A percentile compares a stretch with the other conserved stretches of the same genome.
These are phyloP conservation scores for Lumnitzera racemosa DNA, from an alignment of 345 rosid species.

Conservation along the genomic window DNA sequence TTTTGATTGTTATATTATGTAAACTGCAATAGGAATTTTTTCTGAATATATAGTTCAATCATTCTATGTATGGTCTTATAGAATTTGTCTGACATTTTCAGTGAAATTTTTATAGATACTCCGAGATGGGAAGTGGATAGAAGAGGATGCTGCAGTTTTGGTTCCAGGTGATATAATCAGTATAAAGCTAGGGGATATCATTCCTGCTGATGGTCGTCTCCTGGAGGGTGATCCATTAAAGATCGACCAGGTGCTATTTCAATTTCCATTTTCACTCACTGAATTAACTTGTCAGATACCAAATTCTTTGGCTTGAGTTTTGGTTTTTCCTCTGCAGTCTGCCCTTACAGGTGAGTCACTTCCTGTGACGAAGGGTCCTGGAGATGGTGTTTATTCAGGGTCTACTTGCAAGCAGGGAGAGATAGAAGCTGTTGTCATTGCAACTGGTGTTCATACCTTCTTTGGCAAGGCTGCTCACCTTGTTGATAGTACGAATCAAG, in stretches of 20 bases:
- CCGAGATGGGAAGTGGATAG: slow-evolving; percentile 54
- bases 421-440: slow-evolving; percentile 87
- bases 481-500: slow-evolving; percentile 81
- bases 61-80: too few relatives aligned
- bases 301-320: neutral
- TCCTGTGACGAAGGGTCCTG: slow-evolving; percentile 79
- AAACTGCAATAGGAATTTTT: neutral
- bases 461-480: slow-evolving; percentile 93
- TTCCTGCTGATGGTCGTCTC: slow-evolving; percentile 71
- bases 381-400: slow-evolving; percentile 80
- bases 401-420: slow-evolving; percentile 94
- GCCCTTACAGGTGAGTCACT: slow-evolving; percentile 89
- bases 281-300: neutral
- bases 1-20: too few relatives aligned
- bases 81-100: neutral
- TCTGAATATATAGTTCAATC: neutral
- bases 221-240: slow-evolving; percentile 65
- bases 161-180: slow-evolving; percentile 73
- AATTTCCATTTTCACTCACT: neutral
- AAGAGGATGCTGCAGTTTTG: slow-evolving; percentile 53
- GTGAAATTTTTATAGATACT: slow-evolving; percentile 30
- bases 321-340: slow-evolving; percentile 26
- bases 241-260: slow-evolving; percentile 48
- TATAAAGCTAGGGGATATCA: slow-evolving; percentile 58
- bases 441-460: slow-evolving; percentile 88